These are phyloP conservation scores for Phytophthora citricola DNA, from an alignment of 352 stramenopile species.

Conservation along the genomic window DNA sequence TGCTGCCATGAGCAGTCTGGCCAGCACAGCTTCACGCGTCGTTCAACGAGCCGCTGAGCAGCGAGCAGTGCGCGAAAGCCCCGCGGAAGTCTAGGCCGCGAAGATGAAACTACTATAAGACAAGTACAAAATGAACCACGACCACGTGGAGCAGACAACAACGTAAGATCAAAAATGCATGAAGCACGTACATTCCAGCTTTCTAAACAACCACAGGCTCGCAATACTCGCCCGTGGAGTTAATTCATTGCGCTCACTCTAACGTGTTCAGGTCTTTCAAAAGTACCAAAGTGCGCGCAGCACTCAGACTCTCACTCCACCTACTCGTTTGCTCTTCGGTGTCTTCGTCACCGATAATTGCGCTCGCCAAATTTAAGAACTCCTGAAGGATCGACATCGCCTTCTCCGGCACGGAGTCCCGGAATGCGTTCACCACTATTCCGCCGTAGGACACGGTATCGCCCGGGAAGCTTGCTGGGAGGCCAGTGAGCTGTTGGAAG, in stretches of 20 bases:
- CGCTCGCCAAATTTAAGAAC: constrained; percentile 27
- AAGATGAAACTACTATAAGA: constrained; percentile 27
- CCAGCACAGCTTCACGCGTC: constrained; percentile 58
- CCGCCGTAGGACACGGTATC: constrained; percentile 39
- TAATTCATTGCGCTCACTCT: constrained; percentile 28
- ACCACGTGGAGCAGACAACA: constrained; percentile 20
- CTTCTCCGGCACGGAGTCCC: constrained; percentile 41
- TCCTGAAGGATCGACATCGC: constrained; percentile 36
- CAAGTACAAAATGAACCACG: constrained; percentile 28
- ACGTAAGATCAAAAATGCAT: constrained; percentile 18
- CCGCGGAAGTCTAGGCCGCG: constrained; percentile 16
- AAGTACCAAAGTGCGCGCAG: constrained; percentile 40
- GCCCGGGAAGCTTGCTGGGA: constrained; percentile 57
- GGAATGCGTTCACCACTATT: constrained; percentile 57
- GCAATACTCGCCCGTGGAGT: not conserved
- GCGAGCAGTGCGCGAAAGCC: constrained; percentile 29
- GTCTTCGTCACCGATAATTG: constrained; percentile 21
- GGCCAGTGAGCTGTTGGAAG: constrained; percentile 69
- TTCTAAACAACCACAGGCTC: constrained; percentile 12
- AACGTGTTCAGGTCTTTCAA: constrained; percentile 47
- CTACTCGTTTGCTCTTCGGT: constrained; percentile 17
- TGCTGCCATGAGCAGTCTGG: constrained; percentile 54
- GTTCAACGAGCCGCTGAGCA: constrained; percentile 39
- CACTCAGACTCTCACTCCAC: constrained; percentile 38
- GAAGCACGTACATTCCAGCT: constrained; percentile 11